Evolutionary conservation across 192 early-diverging fungal species (phyloP).

Genomic region (Globomyces pollinis-pini): DNA sequence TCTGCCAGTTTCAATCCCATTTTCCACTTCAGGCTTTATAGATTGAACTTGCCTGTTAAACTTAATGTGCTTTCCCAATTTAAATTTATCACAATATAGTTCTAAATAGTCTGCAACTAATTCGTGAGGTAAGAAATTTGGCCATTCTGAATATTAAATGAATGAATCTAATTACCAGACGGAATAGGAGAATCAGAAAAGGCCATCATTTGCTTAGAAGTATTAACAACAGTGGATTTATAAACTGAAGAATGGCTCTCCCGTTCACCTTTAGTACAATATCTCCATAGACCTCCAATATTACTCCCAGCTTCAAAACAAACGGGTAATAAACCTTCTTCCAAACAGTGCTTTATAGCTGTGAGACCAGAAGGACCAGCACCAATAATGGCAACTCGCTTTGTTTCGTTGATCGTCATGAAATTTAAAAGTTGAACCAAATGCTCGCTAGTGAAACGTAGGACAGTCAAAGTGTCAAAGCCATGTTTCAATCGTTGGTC

Average conservation of each 20-base stretch:
- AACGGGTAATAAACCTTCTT: slow-evolving; percentile 40
- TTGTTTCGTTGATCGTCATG: too few relatives aligned
- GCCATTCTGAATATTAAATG: too few relatives aligned
- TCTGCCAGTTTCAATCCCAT: slow-evolving; percentile 22
- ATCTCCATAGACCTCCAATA: slow-evolving; percentile 52
- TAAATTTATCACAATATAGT: slow-evolving; percentile 39
- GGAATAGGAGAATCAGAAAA: slow-evolving; percentile 58
- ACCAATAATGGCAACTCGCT: slow-evolving; percentile 22
- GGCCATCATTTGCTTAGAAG: slow-evolving; percentile 44
- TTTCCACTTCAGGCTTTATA: slow-evolving; percentile 30
- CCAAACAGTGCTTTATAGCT: slow-evolving; percentile 48
- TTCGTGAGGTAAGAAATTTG: slow-evolving; percentile 41
- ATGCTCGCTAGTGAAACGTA: too few relatives aligned
- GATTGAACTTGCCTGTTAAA: slow-evolving; percentile 44
- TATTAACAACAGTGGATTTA: slow-evolving; percentile 48
- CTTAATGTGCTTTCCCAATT: slow-evolving; percentile 42
- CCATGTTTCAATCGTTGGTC: too few relatives aligned
- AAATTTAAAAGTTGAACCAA: too few relatives aligned
- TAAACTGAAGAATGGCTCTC: slow-evolving; percentile 48
- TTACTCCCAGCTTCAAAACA: slow-evolving; percentile 47
- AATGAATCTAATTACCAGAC: too few relatives aligned
- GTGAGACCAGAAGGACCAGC: slow-evolving; percentile 43
- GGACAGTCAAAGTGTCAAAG: too few relatives aligned
- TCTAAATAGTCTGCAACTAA: slow-evolving; percentile 46
- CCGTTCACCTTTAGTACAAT: slow-evolving; percentile 31